Evolutionary conservation across 345 rosid species (phyloP), one percentile per base, ranked within the genome.

Genomic region (Citropsis articulata): DNA sequence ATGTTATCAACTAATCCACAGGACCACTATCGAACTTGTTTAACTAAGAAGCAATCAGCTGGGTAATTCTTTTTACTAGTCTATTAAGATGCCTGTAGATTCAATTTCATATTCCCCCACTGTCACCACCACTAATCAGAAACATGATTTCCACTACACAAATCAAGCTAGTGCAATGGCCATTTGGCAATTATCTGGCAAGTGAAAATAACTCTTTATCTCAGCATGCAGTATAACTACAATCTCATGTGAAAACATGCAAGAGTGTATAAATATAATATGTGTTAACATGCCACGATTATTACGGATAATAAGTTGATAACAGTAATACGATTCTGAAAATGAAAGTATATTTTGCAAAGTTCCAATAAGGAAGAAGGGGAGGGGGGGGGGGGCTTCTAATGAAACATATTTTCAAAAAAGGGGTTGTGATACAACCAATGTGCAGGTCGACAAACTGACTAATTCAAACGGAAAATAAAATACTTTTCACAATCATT

Each of bases 141-240:
- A 53, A 59, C 33, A 27, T 33, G 28, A 36, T 77, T 77, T 22
- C 7, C n/a, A n/a, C 73, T 77, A 27, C 59, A 78, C 19, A 35
- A 81, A 71, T 18, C 27, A 45, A 62, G 79, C 36, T 22, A 38
- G 7, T n/a, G 56, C 14, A 75, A 14, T 50, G 27, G 31, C 42
- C 7, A 10, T 61, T 50, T 7, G 7, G 56, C 31, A 57, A 38
- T 36, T 56, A 57, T 76, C 38, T 24, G 38, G 50, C 33, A 50
- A 63, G 25, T 4, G 6, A 24, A 21, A 21, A 19, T 66, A 63
- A 40, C 38, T 66, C 7, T 8, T 35, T 59, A 64, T 50, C 35
- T 66, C 64, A n/a, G 8, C 24, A 25, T 66, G 66, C 33, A 36
- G 22, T 21, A 9, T 30, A 48, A 75, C 24, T 31, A 50, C n/a